Conservation (phyloP, 352 stramenopile species). For the Globisporangium acanthophoron region DNA sequence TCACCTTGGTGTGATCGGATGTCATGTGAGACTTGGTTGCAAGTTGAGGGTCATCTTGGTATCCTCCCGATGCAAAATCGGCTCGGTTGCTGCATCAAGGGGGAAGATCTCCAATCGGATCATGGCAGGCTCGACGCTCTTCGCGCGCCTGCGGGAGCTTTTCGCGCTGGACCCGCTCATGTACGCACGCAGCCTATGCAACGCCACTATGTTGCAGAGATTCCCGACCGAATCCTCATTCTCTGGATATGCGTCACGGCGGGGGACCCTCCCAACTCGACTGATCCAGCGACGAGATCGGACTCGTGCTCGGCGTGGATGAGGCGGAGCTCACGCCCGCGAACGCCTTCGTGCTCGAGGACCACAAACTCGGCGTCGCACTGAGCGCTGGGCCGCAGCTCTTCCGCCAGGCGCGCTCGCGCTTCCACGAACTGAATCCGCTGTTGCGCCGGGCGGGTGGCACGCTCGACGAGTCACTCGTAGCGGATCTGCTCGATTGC, state of each 20-base stretch:
- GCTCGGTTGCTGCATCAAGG: background rate
- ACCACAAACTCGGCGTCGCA: slow-evolving; percentile 76
- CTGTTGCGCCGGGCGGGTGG: slow-evolving; percentile 8
- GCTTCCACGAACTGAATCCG: slow-evolving; percentile 45
- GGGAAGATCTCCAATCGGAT: background rate
- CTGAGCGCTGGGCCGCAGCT: slow-evolving; percentile 44
- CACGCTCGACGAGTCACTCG: slow-evolving; percentile 4
- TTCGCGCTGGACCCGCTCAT: slow-evolving; percentile 67
- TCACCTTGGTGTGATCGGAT: too few relatives aligned
- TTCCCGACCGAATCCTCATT: background rate
- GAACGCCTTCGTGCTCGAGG: slow-evolving; percentile 56
- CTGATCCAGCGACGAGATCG: slow-evolving; percentile 63
- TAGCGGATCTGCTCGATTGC: slow-evolving; percentile 33
- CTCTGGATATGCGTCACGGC: background rate
- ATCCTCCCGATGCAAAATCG: background rate
- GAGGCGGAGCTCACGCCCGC: slow-evolving; percentile 35
- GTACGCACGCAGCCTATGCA: slow-evolving; percentile 18
- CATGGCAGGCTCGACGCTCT: background rate
- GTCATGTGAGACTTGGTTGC: too few relatives aligned
- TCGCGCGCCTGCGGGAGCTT: slow-evolving; percentile 20
- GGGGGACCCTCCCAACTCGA: too few relatives aligned
- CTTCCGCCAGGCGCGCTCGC: slow-evolving; percentile 46
- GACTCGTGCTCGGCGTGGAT: slow-evolving; percentile 55
- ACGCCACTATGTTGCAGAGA: too few relatives aligned
- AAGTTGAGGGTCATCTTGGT: background rate